These are phyloP conservation scores for Zoysia japonica DNA, from an alignment of 176 grass and related monocot genomes.

Conservation along the genomic window DNA sequence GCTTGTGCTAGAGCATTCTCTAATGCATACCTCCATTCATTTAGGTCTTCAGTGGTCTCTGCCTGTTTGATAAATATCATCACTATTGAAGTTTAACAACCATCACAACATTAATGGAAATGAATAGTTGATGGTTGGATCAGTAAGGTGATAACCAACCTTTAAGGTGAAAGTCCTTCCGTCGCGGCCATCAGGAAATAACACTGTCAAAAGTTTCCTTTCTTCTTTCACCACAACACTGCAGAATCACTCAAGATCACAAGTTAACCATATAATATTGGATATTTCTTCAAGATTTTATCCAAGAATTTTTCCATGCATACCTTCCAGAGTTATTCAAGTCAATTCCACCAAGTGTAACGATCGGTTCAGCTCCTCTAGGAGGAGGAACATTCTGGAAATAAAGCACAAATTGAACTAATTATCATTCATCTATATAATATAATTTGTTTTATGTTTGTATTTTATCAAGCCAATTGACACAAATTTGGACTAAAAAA, in stretches of 20 bases:
- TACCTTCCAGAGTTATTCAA: conserved; percentile 98
- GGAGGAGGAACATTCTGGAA: conserved; percentile 64
- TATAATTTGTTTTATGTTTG: neutral
- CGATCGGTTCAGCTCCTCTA: conserved; percentile 74
- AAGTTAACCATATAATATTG: conserved; percentile 24
- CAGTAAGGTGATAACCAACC: conserved; percentile 48
- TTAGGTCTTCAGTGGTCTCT: conserved; percentile 85
- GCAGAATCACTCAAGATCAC: conserved; percentile 46
- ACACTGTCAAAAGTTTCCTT: conserved; percentile 83
- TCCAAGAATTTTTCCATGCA: conserved; percentile 32
- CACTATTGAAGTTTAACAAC: conserved; percentile 34
- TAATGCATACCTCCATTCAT: conserved; percentile 91
- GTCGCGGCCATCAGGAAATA: conserved; percentile 88
- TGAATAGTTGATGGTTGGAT: neutral
- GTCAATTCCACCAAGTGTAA: conserved; percentile 89
- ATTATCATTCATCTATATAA: conserved; percentile 16
- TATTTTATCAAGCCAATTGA: neutral
- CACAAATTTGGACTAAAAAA: conserved; percentile 30
- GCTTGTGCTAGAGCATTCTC: conserved; percentile 86
- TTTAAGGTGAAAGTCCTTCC: conserved; percentile 88
- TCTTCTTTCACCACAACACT: conserved; percentile 97
- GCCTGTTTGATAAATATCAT: conserved; percentile 52
- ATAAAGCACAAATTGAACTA: conserved; percentile 41
- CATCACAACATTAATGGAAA: neutral
- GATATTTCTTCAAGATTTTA: conserved; percentile 12